A percentile compares a stretch with the other conserved stretches of the same genome.
Conservation (phyloP, 352 stramenopile genomes). For the Pythium dissotocum region DNA sequence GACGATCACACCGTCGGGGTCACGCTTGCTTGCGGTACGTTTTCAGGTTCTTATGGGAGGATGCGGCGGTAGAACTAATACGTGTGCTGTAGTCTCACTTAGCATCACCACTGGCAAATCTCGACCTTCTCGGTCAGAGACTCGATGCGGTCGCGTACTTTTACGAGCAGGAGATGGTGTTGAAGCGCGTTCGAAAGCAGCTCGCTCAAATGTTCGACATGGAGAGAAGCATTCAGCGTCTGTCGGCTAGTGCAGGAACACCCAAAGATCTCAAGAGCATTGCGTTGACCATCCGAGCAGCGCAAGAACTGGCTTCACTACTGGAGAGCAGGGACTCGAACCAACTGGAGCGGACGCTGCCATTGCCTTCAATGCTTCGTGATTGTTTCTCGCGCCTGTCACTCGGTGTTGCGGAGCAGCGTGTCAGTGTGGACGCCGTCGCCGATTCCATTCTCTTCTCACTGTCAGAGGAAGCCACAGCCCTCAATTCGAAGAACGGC, state of each 20-base stretch:
- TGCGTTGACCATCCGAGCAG: slow-evolving; percentile 55
- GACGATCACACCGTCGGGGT: slow-evolving; percentile 62
- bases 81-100: slow-evolving; percentile 47
- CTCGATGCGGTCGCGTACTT: slow-evolving; percentile 62
- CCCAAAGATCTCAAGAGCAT: slow-evolving; percentile 77
- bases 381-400: neutral
- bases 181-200: slow-evolving; percentile 54
- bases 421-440: slow-evolving; percentile 17
- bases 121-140: slow-evolving; percentile 46
- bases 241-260: slow-evolving; percentile 58
- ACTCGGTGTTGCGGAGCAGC: neutral
- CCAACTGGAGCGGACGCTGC: slow-evolving; percentile 32
- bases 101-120: slow-evolving; percentile 59
- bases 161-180: slow-evolving; percentile 41
- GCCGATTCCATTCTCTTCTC: slow-evolving; percentile 50
- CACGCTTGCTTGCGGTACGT: slow-evolving; percentile 61
- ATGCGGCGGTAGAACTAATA: neutral
- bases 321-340: neutral
- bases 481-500: slow-evolving; percentile 56
- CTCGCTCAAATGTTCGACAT: slow-evolving; percentile 66
- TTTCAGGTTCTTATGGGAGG: neutral
- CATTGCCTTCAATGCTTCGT: slow-evolving; percentile 18
- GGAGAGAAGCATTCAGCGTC: slow-evolving; percentile 66
- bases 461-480: slow-evolving; percentile 61
- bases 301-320: slow-evolving; percentile 31